phyloP scores from a whole-genome alignment of 495 filamentous ascomycete species.

The Geoglossum glabrum region DNA sequence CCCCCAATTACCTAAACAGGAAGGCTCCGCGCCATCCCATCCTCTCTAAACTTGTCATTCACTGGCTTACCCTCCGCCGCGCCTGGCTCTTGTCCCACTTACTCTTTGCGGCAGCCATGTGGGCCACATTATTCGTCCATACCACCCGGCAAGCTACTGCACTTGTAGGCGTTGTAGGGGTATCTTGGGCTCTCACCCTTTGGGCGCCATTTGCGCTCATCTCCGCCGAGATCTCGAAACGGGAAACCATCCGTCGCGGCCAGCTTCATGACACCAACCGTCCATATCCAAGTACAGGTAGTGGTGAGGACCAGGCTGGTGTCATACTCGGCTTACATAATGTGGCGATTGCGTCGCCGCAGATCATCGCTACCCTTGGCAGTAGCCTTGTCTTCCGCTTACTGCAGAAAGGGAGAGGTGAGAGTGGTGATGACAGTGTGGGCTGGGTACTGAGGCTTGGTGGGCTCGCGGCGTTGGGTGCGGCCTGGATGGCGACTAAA shows the following conservation, averaged over 20 bases:
- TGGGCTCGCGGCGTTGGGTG: slow-evolving; percentile 53
- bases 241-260: slow-evolving; percentile 46
- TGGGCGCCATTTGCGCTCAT: slow-evolving; percentile 92
- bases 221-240: slow-evolving; percentile 61
- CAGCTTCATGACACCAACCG: slow-evolving; percentile 13
- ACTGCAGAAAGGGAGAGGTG: slow-evolving; percentile 65
- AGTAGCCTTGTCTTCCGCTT: slow-evolving; percentile 62
- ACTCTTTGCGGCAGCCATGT: slow-evolving; percentile 59
- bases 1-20: slow-evolving; percentile 44
- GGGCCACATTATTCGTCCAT: slow-evolving; percentile 56
- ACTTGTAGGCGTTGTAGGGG: slow-evolving; percentile 57
- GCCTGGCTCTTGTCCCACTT: slow-evolving; percentile 69
- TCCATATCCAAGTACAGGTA: slow-evolving; percentile 15
- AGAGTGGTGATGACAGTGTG: slow-evolving; percentile 66
- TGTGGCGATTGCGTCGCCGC: slow-evolving; percentile 70
- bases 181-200: slow-evolving; percentile 73
- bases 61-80: slow-evolving; percentile 62
- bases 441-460: slow-evolving; percentile 68
- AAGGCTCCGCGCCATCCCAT: neutral
- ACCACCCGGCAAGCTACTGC: slow-evolving; percentile 43
- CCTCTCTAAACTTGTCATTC: slow-evolving; percentile 46
- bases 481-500: slow-evolving; percentile 29
- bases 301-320: slow-evolving; percentile 55
- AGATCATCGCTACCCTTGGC: slow-evolving; percentile 67
- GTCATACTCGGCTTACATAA: slow-evolving; percentile 85